Conservation (phyloP, 352 stramenopile genomes). For the Phytophthora tentaculata region DNA sequence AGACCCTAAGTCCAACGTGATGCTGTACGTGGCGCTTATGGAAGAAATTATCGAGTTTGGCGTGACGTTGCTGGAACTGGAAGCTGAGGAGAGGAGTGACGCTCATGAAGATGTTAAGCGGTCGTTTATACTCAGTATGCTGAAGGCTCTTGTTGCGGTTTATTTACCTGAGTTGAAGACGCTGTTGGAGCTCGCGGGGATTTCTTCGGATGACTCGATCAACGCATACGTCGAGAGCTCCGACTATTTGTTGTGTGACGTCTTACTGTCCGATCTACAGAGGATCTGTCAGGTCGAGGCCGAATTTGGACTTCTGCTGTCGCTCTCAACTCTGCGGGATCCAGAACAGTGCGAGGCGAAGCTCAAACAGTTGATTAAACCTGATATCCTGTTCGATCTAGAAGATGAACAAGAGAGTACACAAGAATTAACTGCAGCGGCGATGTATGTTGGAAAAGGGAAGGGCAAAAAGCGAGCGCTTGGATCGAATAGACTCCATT, state of each 20-base stretch:
- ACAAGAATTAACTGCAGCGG: neutral
- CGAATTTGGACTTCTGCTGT: constrained; percentile 67
- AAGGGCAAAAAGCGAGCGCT: constrained; percentile 36
- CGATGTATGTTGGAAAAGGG: constrained; percentile 11
- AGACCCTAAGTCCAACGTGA: constrained; percentile 25
- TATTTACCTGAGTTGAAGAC: constrained; percentile 41
- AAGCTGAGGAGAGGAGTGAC: constrained; percentile 30
- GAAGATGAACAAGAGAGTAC: neutral
- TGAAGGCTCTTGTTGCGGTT: constrained; percentile 40
- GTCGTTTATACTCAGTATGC: constrained; percentile 44
- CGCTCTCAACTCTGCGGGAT: constrained; percentile 55
- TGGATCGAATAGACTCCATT: neutral
- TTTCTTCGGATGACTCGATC: constrained; percentile 23
- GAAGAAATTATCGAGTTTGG: constrained; percentile 64
- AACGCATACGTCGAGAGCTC: constrained; percentile 30
- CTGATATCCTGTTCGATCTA: constrained; percentile 50
- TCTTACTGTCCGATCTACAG: constrained; percentile 49
- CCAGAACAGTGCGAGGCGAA: constrained; percentile 45
- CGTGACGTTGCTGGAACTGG: constrained; percentile 51
- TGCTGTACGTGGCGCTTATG: constrained; percentile 49
- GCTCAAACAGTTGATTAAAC: constrained; percentile 52
- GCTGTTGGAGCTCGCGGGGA: constrained; percentile 25
- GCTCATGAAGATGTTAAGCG: neutral
- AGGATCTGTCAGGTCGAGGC: constrained; percentile 50
- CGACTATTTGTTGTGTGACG: constrained; percentile 39